phyloP scores from a whole-genome alignment of 345 rosid genomes.

The Hibiscus syriacus region DNA sequence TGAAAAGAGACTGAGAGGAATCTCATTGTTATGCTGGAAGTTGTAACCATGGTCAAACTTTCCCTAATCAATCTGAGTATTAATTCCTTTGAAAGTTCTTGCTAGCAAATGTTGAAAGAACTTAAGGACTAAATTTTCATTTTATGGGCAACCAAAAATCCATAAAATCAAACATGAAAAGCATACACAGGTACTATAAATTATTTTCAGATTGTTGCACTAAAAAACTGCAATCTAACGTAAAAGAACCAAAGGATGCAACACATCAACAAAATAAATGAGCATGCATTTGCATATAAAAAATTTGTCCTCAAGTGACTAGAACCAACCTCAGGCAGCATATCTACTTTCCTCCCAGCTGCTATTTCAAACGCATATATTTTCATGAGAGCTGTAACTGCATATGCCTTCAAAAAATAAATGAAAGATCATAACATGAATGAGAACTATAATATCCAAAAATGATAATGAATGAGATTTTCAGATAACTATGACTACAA shows the following conservation, averaged over 20 bases:
- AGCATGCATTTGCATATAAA: not conserved
- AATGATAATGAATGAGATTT: too few species aligned
- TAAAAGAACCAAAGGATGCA: not conserved
- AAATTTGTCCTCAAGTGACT: not conserved
- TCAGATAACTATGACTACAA: not conserved
- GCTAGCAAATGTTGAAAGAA: not conserved
- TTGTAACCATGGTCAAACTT: not conserved
- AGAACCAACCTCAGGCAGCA: slow-evolving; percentile 75
- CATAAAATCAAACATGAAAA: not conserved
- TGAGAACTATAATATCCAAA: not conserved
- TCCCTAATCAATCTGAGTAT: not conserved
- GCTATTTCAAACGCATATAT: slow-evolving; percentile 84
- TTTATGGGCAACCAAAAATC: not conserved
- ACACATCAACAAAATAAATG: slow-evolving; percentile 9
- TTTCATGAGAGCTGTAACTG: slow-evolving; percentile 89
- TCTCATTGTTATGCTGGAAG: not conserved
- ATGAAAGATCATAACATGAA: slow-evolving; percentile 12
- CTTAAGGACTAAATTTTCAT: not conserved
- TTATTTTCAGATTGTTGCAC: not conserved
- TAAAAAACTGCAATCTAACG: not conserved
- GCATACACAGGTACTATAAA: not conserved
- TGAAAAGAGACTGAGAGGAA: not conserved
- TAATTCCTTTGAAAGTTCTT: not conserved
- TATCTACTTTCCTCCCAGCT: slow-evolving; percentile 72
- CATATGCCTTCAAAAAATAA: slow-evolving; percentile 69